These are phyloP conservation scores for Plasmopara viticola DNA, from an alignment of 352 stramenopile species.

Conservation along the genomic window DNA sequence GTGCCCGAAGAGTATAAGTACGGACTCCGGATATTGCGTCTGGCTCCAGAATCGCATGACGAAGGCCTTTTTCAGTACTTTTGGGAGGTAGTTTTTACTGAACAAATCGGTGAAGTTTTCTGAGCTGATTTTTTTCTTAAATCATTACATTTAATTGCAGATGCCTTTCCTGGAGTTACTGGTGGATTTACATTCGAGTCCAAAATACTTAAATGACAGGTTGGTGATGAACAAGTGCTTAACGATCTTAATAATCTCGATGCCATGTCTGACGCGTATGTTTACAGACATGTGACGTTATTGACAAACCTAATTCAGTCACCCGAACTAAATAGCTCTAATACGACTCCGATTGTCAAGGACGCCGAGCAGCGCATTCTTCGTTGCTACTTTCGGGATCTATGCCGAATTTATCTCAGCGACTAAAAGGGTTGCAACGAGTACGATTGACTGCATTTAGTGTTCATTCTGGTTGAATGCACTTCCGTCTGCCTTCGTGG, in stretches of 20 bases:
- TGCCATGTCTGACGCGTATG: constrained; percentile 2
- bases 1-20: constrained; percentile 74
- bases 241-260: not conserved
- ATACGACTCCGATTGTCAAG: constrained; percentile 53
- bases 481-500: not conserved
- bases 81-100: constrained; percentile 52
- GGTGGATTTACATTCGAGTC: constrained; percentile 66
- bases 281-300: constrained; percentile 56
- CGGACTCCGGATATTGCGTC: constrained; percentile 68
- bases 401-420: constrained; percentile 57
- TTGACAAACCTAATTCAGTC: constrained; percentile 79
- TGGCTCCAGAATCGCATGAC: constrained; percentile 64
- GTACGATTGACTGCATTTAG: constrained; percentile 2
- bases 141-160: constrained; percentile 14
- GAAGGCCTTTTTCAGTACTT: constrained; percentile 83
- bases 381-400: constrained; percentile 74
- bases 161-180: constrained; percentile 77
- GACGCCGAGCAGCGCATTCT: constrained; percentile 73
- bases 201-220: constrained; percentile 68
- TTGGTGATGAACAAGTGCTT: constrained; percentile 11
- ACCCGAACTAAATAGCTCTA: constrained; percentile 75
- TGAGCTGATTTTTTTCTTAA: not conserved
- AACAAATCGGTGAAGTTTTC: not conserved
- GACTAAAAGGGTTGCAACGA: constrained; percentile 21
- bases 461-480: not conserved